Evolutionary conservation across 345 rosid species (phyloP).

Genomic region (Hibiscus syriacus): DNA sequence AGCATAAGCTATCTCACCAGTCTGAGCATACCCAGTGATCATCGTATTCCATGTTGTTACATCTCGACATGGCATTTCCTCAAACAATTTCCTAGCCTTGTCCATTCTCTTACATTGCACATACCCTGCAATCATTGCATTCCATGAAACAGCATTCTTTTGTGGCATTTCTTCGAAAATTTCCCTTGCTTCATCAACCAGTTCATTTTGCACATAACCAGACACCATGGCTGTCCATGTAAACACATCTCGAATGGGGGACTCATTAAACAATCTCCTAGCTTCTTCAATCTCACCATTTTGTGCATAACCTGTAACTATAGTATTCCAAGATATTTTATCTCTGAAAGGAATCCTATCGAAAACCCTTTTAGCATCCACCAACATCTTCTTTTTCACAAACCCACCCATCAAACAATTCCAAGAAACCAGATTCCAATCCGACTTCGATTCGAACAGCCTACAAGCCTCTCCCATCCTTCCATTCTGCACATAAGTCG

Average conservation of each 20-base stretch:
- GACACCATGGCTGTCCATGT: conserved; percentile 69
- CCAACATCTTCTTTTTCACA: conserved; percentile 39
- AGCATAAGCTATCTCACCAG: conserved; percentile 35
- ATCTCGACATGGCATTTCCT: conserved; percentile 42
- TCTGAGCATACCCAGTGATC: conserved; percentile 60
- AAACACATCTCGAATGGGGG: conserved; percentile 51
- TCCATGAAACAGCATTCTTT: conserved; percentile 57
- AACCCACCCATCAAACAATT: conserved; percentile 61
- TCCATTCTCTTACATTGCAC: conserved; percentile 45
- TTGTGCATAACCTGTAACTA: conserved; percentile 58
- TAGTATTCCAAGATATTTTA: conserved; percentile 55
- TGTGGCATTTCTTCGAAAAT: conserved; percentile 48
- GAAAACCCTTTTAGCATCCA: conserved; percentile 41
- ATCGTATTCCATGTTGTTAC: conserved; percentile 64
- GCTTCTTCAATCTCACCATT: conserved; percentile 45
- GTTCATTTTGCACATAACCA: conserved; percentile 49
- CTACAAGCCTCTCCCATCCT: conserved; percentile 44
- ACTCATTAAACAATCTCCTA: conserved; percentile 36
- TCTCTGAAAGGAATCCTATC: conserved; percentile 40
- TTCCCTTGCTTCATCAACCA: conserved; percentile 46
- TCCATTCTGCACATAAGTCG: conserved; percentile 60
- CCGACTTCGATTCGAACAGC: conserved; percentile 36
- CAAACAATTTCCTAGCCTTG: conserved; percentile 55
- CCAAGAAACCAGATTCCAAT: conserved; percentile 61
- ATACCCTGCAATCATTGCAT: conserved; percentile 70